phyloP scores from a whole-genome alignment of 345 rosid species.

The Lenwebbia sp. region DNA sequence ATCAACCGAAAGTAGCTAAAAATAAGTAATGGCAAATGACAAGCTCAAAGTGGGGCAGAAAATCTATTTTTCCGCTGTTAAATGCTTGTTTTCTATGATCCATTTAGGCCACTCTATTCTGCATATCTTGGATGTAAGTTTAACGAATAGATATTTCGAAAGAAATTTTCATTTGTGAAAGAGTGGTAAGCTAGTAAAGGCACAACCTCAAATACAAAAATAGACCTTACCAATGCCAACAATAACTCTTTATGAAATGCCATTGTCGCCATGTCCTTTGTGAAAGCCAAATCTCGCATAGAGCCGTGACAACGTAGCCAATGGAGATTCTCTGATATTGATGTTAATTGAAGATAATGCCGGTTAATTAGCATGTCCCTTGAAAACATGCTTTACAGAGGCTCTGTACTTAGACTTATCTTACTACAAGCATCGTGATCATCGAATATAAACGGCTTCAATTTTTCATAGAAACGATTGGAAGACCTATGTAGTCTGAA shows the following conservation, averaged over 20 bases:
- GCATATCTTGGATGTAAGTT: not conserved
- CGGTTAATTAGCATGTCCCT: not conserved
- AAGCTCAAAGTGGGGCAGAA: not conserved
- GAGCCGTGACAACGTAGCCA: constrained; percentile 28
- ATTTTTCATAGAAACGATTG: not conserved
- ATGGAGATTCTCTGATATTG: constrained; percentile 34
- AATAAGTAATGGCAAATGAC: no score
- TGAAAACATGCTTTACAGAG: not conserved
- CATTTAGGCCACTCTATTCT: not conserved
- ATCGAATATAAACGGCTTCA: not conserved
- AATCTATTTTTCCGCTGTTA: not conserved
- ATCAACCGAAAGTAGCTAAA: no score
- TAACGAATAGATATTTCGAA: not conserved
- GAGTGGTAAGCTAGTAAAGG: not conserved
- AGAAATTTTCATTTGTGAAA: not conserved
- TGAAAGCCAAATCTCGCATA: constrained; percentile 41
- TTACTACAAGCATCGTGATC: not conserved
- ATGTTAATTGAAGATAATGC: not conserved
- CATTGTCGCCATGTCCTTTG: constrained; percentile 4
- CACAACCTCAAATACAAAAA: not conserved
- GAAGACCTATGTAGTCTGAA: not conserved
- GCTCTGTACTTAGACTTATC: not conserved
- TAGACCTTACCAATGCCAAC: constrained; percentile 26
- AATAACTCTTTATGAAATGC: constrained; percentile 14
- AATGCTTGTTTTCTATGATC: not conserved